A percentile compares a stretch with the other conserved stretches of the same genome.
These are phyloP conservation scores for Epichloe sp. DNA, from an alignment of 2,329 filamentous ascomycete species.

Conservation along the genomic window DNA sequence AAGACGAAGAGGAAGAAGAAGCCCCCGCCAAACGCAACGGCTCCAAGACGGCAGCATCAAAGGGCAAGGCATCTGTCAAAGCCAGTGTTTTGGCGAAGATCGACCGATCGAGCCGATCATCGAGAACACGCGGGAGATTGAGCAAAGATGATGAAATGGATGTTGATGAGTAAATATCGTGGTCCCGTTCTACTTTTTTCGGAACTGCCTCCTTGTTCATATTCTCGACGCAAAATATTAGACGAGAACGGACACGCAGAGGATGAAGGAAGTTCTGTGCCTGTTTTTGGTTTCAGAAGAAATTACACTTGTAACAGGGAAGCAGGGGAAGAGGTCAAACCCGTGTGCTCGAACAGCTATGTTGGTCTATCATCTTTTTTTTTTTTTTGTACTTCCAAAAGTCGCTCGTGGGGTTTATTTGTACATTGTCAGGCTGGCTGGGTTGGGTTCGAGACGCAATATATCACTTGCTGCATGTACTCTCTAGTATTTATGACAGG, in stretches of 20 bases:
- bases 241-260: too few species aligned
- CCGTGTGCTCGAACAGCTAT: too few species aligned
- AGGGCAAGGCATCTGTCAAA: conserved; percentile 13
- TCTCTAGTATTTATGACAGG: too few species aligned
- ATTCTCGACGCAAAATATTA: neutral
- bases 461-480: too few species aligned
- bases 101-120: conserved; percentile 12
- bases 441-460: too few species aligned
- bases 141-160: conserved; percentile 22
- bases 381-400: too few species aligned
- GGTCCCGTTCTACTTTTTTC: conserved; percentile 4
- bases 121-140: conserved; percentile 13
- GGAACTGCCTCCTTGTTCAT: neutral
- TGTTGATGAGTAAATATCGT: conserved; percentile 16
- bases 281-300: neutral
- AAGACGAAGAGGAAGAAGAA: conserved; percentile 8
- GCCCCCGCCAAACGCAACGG: conserved; percentile 14
- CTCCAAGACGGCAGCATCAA: conserved; percentile 11
- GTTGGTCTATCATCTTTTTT: too few species aligned
- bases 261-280: neutral
- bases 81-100: conserved; percentile 11
- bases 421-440: too few species aligned
- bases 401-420: too few species aligned
- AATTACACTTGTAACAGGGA: too few species aligned
- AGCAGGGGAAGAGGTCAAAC: too few species aligned